These are phyloP conservation scores for Ogataea ganodermae DNA, from an alignment of 805 yeast species.

Conservation along the genomic window DNA sequence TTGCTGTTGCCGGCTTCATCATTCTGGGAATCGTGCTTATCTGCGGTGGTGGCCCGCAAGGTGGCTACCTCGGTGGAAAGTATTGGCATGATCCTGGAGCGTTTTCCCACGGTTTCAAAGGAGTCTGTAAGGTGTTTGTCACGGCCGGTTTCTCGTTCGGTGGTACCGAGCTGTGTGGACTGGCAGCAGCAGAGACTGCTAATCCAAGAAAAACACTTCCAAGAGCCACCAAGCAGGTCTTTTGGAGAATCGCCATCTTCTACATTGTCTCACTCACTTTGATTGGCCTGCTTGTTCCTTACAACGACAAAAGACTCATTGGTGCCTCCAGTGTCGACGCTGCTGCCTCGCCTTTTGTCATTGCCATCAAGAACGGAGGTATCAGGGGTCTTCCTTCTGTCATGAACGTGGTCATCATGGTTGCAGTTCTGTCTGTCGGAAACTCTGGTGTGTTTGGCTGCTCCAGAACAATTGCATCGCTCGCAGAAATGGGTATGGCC, in stretches of 20 bases:
- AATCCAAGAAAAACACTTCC: slow-evolving; percentile 60
- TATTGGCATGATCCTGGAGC: slow-evolving; percentile 64
- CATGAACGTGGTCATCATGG: slow-evolving; percentile 64
- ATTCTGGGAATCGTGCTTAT: slow-evolving; percentile 52
- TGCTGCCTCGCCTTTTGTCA: slow-evolving; percentile 72
- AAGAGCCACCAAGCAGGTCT: slow-evolving; percentile 59
- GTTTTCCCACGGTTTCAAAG: slow-evolving; percentile 50
- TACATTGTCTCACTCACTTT: slow-evolving; percentile 52
- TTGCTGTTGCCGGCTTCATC: slow-evolving; percentile 57
- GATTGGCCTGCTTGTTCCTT: slow-evolving; percentile 61
- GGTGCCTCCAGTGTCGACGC: slow-evolving; percentile 48
- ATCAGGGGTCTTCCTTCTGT: slow-evolving; percentile 60
- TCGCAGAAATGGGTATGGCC: slow-evolving; percentile 63
- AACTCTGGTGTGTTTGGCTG: slow-evolving; percentile 66
- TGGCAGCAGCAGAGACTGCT: slow-evolving; percentile 61
- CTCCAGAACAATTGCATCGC: slow-evolving; percentile 59
- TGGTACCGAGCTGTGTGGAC: slow-evolving; percentile 62
- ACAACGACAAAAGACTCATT: slow-evolving; percentile 46
- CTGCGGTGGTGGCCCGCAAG: slow-evolving; percentile 60
- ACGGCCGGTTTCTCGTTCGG: slow-evolving; percentile 62
- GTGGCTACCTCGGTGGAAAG: slow-evolving; percentile 55
- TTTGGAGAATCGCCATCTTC: slow-evolving; percentile 58
- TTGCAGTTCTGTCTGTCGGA: slow-evolving; percentile 67
- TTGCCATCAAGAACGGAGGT: slow-evolving; percentile 59
- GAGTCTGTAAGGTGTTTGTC: slow-evolving; percentile 58